Evolutionary conservation across 1,284 basidiomycete species (phyloP), one percentile per base, ranked within the genome.

Genomic region (Trichosporon sp.): DNA sequence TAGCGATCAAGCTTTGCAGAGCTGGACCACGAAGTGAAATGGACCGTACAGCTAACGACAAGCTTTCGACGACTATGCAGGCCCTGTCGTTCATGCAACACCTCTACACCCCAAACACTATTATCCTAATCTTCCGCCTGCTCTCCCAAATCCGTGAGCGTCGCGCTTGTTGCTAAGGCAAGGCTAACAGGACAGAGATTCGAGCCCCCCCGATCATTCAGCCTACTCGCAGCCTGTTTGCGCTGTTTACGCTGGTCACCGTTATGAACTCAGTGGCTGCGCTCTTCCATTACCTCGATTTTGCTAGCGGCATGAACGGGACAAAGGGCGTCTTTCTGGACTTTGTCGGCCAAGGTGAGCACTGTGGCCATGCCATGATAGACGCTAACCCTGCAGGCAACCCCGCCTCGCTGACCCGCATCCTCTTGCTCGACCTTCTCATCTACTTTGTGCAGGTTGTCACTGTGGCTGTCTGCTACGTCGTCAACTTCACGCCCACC

Each of bases 311-410:
- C 0, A 65, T 69, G 68, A 69, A 71, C 60, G 71, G 71, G 10
- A 69, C 70, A 6, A 76, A 74, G 56, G 73, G 74, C 2, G 14
- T 78, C 33, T 65, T 80, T 21, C 66, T 80, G 32, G 78, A 80
- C 59, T 80, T 80, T 59, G 72, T 78, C 2, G 78, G 78, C 2
- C 74, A 78, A 60, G 65, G 78, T 78, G 63, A 60, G 74, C 73
- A n/a, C n/a, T n/a, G n/a, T 31, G 3, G 40, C 16, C 16, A 19
- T 14, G 4, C 23, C 27, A 25, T 14, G 25, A 27, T 13, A 8
- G 2, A 52, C 23, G 19, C 21, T 56, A 13, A 37, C 46, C 11
- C 6, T 44, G 8, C 59, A 78, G 78, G 70, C 1, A 69, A 72
- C 33, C 68, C 72, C 1, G 70, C 77, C 7, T 72, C 72, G 1